Conservation (phyloP, 2,329 filamentous ascomycete species). For the Apiospora rasikravindrae region DNA sequence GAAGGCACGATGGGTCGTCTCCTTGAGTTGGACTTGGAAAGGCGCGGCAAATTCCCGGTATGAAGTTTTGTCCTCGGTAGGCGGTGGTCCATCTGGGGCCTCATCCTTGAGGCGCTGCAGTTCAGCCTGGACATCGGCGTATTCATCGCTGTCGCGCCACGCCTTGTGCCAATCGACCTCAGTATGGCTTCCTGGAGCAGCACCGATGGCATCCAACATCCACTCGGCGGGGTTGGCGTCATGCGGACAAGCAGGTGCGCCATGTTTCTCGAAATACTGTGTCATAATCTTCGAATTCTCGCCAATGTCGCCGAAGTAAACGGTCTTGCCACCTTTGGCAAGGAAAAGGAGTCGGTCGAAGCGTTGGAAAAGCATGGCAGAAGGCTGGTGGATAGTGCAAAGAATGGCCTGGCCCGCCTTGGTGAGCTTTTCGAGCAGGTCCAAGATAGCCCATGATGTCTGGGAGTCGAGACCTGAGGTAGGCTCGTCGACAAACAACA, state of each 20-base stretch:
- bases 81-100: slow-evolving; percentile 40
- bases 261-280: slow-evolving; percentile 77
- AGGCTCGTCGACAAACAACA: slow-evolving; percentile 93
- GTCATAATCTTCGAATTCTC: slow-evolving; percentile 71
- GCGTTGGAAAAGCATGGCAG: slow-evolving; percentile 90
- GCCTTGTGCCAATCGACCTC: slow-evolving; percentile 66
- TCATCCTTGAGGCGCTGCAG: slow-evolving; percentile 60
- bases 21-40: slow-evolving; percentile 66
- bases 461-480: slow-evolving; percentile 93
- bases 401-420: slow-evolving; percentile 90
- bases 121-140: slow-evolving; percentile 56
- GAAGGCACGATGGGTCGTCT: slow-evolving; percentile 73
- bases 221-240: slow-evolving; percentile 82
- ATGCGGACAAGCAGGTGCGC: slow-evolving; percentile 66
- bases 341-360: slow-evolving; percentile 84
- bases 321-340: slow-evolving; percentile 74
- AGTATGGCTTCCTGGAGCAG: slow-evolving; percentile 65
- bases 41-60: slow-evolving; percentile 83
- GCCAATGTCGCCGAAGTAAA: slow-evolving; percentile 84
- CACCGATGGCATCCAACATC: slow-evolving; percentile 68
- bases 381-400: slow-evolving; percentile 98
- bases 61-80: slow-evolving; percentile 42
- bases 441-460: slow-evolving; percentile 90
- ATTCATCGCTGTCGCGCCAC: slow-evolving; percentile 45
- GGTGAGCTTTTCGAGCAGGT: slow-evolving; percentile 86